Evolutionary conservation across 2,329 filamentous ascomycete genomes (phyloP).

Genomic region (Lojkania enalia): DNA sequence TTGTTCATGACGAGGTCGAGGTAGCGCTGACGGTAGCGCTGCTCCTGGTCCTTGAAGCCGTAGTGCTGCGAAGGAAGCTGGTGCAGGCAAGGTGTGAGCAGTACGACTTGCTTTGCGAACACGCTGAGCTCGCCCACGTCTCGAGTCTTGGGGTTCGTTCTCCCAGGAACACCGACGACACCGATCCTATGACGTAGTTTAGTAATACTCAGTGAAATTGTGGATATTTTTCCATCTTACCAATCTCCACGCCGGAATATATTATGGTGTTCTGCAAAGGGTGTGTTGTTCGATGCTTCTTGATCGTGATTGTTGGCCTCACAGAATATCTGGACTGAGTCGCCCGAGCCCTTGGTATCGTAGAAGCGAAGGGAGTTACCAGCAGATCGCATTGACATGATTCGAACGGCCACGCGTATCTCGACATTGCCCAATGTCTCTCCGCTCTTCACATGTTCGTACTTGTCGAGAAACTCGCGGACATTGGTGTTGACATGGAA

Average conservation of each 20-base stretch:
- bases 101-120: constrained; percentile 82
- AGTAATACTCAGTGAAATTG: background rate
- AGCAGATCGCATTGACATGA: constrained; percentile 79
- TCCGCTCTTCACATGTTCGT: constrained; percentile 81
- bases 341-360: constrained; percentile 67
- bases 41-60: constrained; percentile 93
- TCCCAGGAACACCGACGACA: constrained; percentile 78
- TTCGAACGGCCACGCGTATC: constrained; percentile 78
- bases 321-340: constrained; percentile 72
- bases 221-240: background rate
- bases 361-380: constrained; percentile 34
- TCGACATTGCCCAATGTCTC: constrained; percentile 76
- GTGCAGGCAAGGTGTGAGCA: constrained; percentile 89
- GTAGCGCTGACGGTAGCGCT: constrained; percentile 89
- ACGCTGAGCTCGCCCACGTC: constrained; percentile 92
- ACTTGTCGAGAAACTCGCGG: constrained; percentile 76
- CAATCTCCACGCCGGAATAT: constrained; percentile 89
- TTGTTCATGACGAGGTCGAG: constrained; percentile 98
- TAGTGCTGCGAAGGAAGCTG: constrained; percentile 77
- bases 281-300: constrained; percentile 67
- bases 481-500: constrained; percentile 87
- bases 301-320: constrained; percentile 77
- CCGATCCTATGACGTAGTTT: constrained; percentile 62
- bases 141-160: constrained; percentile 86
- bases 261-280: constrained; percentile 88